Evolutionary conservation across 768 basidiomycete genomes (phyloP).

Genomic region (Collybiopsis confluens): DNA sequence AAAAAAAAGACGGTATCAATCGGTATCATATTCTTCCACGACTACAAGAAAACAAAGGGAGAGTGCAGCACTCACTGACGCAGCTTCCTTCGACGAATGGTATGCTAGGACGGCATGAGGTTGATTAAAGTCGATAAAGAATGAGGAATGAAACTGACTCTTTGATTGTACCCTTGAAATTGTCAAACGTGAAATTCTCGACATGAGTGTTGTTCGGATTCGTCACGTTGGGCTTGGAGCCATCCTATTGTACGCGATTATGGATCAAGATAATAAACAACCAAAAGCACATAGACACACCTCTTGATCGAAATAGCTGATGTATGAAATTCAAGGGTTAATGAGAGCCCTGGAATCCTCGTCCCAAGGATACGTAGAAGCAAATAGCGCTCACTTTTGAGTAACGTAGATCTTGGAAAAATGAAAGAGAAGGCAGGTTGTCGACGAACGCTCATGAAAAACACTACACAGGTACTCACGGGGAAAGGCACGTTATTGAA

Average conservation of each 20-base stretch:
- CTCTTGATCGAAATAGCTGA: slow-evolving; percentile 63
- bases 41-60: too few relatives aligned
- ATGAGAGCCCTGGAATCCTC: too few relatives aligned
- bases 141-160: slow-evolving; percentile 29
- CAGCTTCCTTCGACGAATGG: slow-evolving; percentile 58
- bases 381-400: slow-evolving; percentile 45
- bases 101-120: slow-evolving; percentile 24
- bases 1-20: slow-evolving; percentile 1
- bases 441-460: background rate
- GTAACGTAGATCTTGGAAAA: slow-evolving; percentile 51
- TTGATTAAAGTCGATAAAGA: too few relatives aligned
- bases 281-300: too few relatives aligned
- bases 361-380: background rate
- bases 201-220: slow-evolving; percentile 50
- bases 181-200: slow-evolving; percentile 50
- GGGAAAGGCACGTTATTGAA: slow-evolving; percentile 53
- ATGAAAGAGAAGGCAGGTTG: background rate
- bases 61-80: slow-evolving; percentile 18
- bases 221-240: slow-evolving; percentile 35
- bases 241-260: too few relatives aligned
- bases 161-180: slow-evolving; percentile 47
- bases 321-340: background rate
- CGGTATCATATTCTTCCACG: too few relatives aligned
- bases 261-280: too few relatives aligned
- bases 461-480: slow-evolving; percentile 24